phyloP scores from a whole-genome alignment of 345 rosid species.

The Salix exigua region DNA sequence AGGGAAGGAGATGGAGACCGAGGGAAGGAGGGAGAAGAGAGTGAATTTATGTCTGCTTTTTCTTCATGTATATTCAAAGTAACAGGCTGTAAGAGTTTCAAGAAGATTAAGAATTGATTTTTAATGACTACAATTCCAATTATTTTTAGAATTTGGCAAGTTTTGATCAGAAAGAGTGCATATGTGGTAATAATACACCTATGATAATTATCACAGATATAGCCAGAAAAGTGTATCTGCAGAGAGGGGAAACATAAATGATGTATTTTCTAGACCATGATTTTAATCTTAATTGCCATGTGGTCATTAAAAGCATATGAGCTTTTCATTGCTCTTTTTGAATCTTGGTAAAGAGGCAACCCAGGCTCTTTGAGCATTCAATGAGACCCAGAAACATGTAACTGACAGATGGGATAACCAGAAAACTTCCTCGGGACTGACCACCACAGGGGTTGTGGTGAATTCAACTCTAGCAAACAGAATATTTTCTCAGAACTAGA shows the following conservation, averaged over 20 bases:
- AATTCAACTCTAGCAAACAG: conserved; percentile 5
- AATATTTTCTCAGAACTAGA: not conserved
- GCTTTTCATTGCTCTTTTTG: not conserved
- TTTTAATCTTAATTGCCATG: not conserved
- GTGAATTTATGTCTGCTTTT: not conserved
- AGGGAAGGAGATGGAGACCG: not conserved
- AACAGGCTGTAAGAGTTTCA: not conserved
- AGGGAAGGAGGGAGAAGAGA: not conserved
- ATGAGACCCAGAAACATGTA: not conserved
- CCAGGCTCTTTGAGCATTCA: not conserved
- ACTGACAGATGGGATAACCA: not conserved
- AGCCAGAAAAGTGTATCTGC: not conserved
- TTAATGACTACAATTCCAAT: conserved; percentile 3
- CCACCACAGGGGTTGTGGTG: not conserved
- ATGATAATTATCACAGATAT: not conserved
- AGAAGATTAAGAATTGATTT: not conserved
- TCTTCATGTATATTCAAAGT: not conserved
- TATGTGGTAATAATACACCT: not conserved
- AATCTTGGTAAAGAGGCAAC: not conserved
- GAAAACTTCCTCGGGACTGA: not conserved
- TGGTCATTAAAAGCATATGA: not conserved
- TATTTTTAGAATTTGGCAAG: conserved; percentile 6
- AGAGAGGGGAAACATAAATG: not conserved
- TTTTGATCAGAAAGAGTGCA: not conserved
- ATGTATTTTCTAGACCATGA: not conserved